phyloP scores from a whole-genome alignment of 495 filamentous ascomycete species.

The Aspergillus indologenus region DNA sequence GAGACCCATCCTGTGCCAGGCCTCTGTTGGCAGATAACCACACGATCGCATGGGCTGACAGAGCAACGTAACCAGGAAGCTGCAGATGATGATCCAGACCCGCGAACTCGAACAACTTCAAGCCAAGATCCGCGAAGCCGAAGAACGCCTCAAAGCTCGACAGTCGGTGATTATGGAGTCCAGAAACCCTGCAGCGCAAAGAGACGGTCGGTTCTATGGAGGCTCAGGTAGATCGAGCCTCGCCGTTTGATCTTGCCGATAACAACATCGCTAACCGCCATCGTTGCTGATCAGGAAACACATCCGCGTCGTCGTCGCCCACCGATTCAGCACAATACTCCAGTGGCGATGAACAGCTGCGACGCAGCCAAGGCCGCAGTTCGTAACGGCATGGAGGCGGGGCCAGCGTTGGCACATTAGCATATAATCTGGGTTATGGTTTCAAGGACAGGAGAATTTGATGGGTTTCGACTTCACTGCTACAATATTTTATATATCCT shows the following conservation, averaged over 20 bases:
- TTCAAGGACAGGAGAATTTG: constrained; percentile 8
- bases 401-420: constrained; percentile 16
- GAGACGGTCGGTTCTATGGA: constrained; percentile 18
- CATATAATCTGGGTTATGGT: constrained; percentile 18
- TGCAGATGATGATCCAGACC: constrained; percentile 75
- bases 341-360: constrained; percentile 25
- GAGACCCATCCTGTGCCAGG: background rate
- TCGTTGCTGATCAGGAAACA: constrained; percentile 11
- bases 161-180: constrained; percentile 22
- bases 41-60: background rate
- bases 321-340: constrained; percentile 23
- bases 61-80: constrained; percentile 30
- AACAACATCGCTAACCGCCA: constrained; percentile 10
- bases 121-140: constrained; percentile 76
- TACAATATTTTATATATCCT: constrained; percentile 13
- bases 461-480: constrained; percentile 16
- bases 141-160: constrained; percentile 66
- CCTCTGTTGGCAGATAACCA: background rate
- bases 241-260: background rate
- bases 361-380: constrained; percentile 12
- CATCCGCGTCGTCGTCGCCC: constrained; percentile 22
- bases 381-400: constrained; percentile 15
- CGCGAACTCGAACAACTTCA: constrained; percentile 84
- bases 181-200: constrained; percentile 7
- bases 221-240: constrained; percentile 21